Evolutionary conservation across 108 stramenopile genomes (phyloP), one percentile per base, ranked within the genome.

Genomic region (Cylindrotheca closterium): DNA sequence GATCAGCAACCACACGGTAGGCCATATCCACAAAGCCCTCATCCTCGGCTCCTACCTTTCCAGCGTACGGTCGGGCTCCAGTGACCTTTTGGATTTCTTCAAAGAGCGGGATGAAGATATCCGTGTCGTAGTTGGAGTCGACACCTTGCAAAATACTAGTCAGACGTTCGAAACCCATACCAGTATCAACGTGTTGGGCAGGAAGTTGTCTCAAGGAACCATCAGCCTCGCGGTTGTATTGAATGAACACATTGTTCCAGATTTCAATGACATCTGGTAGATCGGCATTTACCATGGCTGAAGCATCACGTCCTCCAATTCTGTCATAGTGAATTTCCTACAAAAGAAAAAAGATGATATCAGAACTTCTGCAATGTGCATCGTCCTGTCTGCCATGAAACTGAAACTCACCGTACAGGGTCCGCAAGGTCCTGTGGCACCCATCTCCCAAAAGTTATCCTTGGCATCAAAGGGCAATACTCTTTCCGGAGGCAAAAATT

Each of bases 401-500:
- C 50, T 5, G 55, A 3, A 24, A 67, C 84, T 55, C 71, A 83
- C 86, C 63, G 93, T 89, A 71, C 98, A 99, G 26, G 98, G 98
- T 27, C 98, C 98, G 77, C 98, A 98, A 18, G 98, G 98, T n/a
- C 97, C 98, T 4, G 95, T 97, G 49, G 95, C 97, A 10, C 98
- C 97, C 98, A 99, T 98, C 80, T 99, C 99, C 99, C 99, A 99
- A 79, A 99, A 99, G 83, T 99, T 99, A 70, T 99, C 96, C 71
- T 81, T 80, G 58, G 94, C 94, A 70, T 80, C 91, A 73, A 96
- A 97, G 33, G 97, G 95, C 45, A 99, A 70, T 32, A 99, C 94
- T n/a, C 94, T 77, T 5, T 91, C 83, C 18, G 81, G 71, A 26
- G 98, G 99, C 24, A 98, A 73, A 74, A 78, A 98, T 65, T 90